A percentile compares a stretch with the other conserved stretches of the same genome.
These are phyloP conservation scores for Allium cepa DNA, from an alignment of 106 monocot genomes.

Conservation along the genomic window DNA sequence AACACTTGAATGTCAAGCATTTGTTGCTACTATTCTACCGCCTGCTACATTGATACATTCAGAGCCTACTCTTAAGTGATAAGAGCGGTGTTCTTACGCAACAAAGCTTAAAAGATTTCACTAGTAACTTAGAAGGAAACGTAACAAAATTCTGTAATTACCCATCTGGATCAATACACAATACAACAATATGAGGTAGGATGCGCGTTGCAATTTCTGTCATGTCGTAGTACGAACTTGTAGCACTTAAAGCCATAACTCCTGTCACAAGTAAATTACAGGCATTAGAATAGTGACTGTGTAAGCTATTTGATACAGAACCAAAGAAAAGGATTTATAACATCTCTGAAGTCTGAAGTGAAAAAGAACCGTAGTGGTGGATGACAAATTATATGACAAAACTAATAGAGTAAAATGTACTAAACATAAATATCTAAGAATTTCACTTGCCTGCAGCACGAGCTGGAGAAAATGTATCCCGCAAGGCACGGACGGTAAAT, in stretches of 20 bases:
- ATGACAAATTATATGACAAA: background rate
- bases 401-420: background rate
- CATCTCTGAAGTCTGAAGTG: too few relatives aligned
- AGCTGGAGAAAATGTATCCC: slow-evolving; percentile 92
- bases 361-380: background rate
- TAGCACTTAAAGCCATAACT: slow-evolving; percentile 91
- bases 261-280: slow-evolving; percentile 42
- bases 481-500: slow-evolving; percentile 90
- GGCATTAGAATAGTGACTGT: background rate
- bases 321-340: background rate
- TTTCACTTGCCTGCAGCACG: slow-evolving; percentile 75
- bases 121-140: background rate
- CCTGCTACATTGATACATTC: too few relatives aligned
- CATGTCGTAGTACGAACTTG: slow-evolving; percentile 96
- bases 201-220: slow-evolving; percentile 91
- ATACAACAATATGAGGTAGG: slow-evolving; percentile 90
- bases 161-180: slow-evolving; percentile 91
- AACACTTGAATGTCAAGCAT: too few relatives aligned
- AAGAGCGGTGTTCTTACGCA: background rate
- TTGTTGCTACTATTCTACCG: too few relatives aligned
- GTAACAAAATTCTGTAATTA: slow-evolving; percentile 17
- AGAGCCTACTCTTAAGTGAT: too few relatives aligned
- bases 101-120: background rate
- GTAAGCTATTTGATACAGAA: background rate
- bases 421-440: background rate